Base-by-base conservation (phyloP, 345 rosid genomes). In the Citrus hindsii region DNA sequence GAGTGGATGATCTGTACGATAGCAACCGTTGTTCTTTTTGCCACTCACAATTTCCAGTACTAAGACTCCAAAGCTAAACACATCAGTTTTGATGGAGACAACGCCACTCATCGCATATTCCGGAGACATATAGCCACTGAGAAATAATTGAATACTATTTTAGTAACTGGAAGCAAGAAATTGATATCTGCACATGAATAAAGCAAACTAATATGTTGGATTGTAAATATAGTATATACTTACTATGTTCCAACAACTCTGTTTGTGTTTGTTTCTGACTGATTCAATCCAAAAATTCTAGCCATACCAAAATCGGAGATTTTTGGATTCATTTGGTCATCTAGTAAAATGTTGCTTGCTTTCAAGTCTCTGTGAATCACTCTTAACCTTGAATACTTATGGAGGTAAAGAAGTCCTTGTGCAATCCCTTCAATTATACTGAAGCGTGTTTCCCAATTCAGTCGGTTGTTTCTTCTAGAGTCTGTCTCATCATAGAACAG, bases 61-160 rank as follows among this genome's bases (percentile, higher is more conserved):
- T 14, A 80, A 32, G 48, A 80, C 79, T 32, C 83, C 83, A 24
- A 75, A 75, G 72, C 83, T 76, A 14, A 14, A 80, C 5, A 76
- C 76, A 38, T 75, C 76, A 0, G 71, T 19, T 69, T 80, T 80
- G 7, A 53, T 19, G 2, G 83, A 80, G 10, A 75, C 64, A 35
- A 75, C 13, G 19, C 79, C 79, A 8, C 37, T n/a, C 25, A 69
- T 28, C 0, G 60, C 79, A 33, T 80, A 75, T 42, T 80, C 82
- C 14, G 79, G 82, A 69, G 79, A 13, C 79, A 75, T 68, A 22
- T 77, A 77, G 22, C 80, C 80, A 21, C 75, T 77, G 75, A 46
- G 13, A 3, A 58, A 38, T 21, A 28, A 56, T 35, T 40, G 13
- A 16, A 55, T 27, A 2, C 14, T 10, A 4, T 42, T 64, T 48